phyloP scores from a whole-genome alignment of 2,329 filamentous ascomycete species.

The Colletotrichum karsti region DNA sequence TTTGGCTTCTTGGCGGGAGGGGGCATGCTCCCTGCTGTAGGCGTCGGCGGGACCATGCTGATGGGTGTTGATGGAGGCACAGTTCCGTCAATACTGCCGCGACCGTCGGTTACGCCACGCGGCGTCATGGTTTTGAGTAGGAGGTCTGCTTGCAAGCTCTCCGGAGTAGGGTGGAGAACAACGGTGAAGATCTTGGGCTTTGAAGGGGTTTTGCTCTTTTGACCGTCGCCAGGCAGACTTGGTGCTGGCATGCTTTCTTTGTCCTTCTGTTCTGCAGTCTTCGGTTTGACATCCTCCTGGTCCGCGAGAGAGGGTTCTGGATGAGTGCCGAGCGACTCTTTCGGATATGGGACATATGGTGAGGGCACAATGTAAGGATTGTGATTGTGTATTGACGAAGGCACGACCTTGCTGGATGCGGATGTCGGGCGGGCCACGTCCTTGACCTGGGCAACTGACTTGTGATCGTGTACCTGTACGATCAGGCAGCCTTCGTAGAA shows the following conservation, averaged over 20 bases:
- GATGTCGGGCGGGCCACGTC: slow-evolving; percentile 62
- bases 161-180: slow-evolving; percentile 84
- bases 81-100: slow-evolving; percentile 46
- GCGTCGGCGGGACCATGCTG: slow-evolving; percentile 66
- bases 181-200: slow-evolving; percentile 78
- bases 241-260: slow-evolving; percentile 68
- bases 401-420: slow-evolving; percentile 68
- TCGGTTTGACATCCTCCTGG: slow-evolving; percentile 46
- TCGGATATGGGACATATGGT: slow-evolving; percentile 80
- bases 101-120: slow-evolving; percentile 50
- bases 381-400: slow-evolving; percentile 92
- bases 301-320: slow-evolving; percentile 28
- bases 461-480: slow-evolving; percentile 92
- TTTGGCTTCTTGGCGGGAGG: slow-evolving; percentile 75
- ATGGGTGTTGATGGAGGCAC: slow-evolving; percentile 75
- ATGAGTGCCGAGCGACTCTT: slow-evolving; percentile 46
- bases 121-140: slow-evolving; percentile 79
- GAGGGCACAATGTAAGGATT: slow-evolving; percentile 92
- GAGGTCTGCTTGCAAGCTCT: slow-evolving; percentile 80
- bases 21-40: slow-evolving; percentile 66
- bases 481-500: slow-evolving; percentile 98
- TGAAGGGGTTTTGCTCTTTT: slow-evolving; percentile 52
- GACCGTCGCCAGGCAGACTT: slow-evolving; percentile 53
- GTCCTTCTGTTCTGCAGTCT: slow-evolving; percentile 52
- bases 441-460: slow-evolving; percentile 69